A percentile compares a stretch with the other conserved stretches of the same genome.
Evolutionary conservation across 2,329 filamentous ascomycete species (phyloP).

Genomic region (Phaeosphaeria sp.): DNA sequence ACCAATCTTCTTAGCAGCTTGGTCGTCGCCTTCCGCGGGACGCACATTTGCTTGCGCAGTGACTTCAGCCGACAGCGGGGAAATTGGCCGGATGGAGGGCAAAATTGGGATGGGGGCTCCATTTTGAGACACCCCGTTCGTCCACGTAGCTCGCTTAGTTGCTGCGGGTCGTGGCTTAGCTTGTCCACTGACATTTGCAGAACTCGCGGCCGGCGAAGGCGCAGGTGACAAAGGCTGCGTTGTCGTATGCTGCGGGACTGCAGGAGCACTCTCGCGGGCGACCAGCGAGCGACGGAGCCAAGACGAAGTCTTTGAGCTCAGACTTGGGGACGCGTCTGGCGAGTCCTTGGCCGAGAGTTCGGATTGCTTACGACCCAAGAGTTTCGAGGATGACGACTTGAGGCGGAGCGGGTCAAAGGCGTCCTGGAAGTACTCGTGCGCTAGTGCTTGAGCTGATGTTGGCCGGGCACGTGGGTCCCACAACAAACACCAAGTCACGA

Average conservation of each 20-base stretch:
- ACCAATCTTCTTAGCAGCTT: slow-evolving; percentile 87
- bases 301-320: slow-evolving; percentile 80
- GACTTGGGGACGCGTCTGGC: slow-evolving; percentile 63
- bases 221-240: slow-evolving; percentile 51
- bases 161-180: slow-evolving; percentile 65
- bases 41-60: slow-evolving; percentile 84
- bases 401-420: slow-evolving; percentile 89
- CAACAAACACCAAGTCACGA: slow-evolving; percentile 98
- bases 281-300: slow-evolving; percentile 98
- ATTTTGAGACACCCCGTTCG: slow-evolving; percentile 75
- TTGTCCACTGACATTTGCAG: slow-evolving; percentile 51
- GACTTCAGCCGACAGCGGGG: slow-evolving; percentile 92
- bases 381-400: slow-evolving; percentile 85
- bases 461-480: slow-evolving; percentile 95
- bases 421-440: slow-evolving; percentile 93
- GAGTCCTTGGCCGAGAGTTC: slow-evolving; percentile 71
- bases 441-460: slow-evolving; percentile 90
- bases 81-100: slow-evolving; percentile 92
- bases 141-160: slow-evolving; percentile 91
- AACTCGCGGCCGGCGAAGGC: slow-evolving; percentile 52
- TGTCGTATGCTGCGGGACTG: slow-evolving; percentile 56
- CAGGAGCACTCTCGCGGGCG: slow-evolving; percentile 72
- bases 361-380: slow-evolving; percentile 89
- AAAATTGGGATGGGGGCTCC: slow-evolving; percentile 94
- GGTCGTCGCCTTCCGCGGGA: slow-evolving; percentile 64